Base-by-base conservation (phyloP, 768 basidiomycete species). In the Hericium erinaceus region DNA sequence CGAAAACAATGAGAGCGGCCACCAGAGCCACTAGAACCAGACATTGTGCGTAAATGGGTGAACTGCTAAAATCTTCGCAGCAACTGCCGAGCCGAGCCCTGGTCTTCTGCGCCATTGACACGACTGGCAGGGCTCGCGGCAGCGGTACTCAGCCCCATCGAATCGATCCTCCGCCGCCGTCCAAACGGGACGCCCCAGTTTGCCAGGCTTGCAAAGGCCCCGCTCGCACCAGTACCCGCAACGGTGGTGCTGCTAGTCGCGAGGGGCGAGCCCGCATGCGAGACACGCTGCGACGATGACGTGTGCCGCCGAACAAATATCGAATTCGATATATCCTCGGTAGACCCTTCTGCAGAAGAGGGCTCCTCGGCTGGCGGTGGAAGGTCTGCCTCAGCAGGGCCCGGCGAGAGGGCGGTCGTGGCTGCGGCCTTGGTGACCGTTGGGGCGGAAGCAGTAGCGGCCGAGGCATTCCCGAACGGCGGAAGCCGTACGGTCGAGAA, bases 401-500 rank as follows among this genome's bases (percentile, higher is more conserved):
- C 75, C 0, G 80, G 72, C 2, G 76, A 72, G 1, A 80, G 73
- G 8, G 77, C 74, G 12, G 79, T 67, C 22, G 79, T 62, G 7
- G 77, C 71, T 51, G 78, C 77, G 24, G 84, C 87, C 26, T 82
- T 79, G 38, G 87, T 62, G 6, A 86, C 87, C 2, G 80, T 88
- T 7, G 88, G 87, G 3, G 87, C 77, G 18, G 78, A 77, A 84
- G 68, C 89, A 89, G 33, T 33, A 1, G 77, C 68, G 18, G 70
- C 63, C 0, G 79, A 72, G 2, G 75, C 73, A 44, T 70, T 75
- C 50, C 80, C 84, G 54, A 89, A 71, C 1, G 77, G 74, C 13
- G 88, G 85, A 28, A 84, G 74, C 39, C 85, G 81, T 33, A 76
- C 79, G 0, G 77, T 73, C 7, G 87, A 89, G 66, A 89, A 84